Evolutionary conservation across 2,329 filamentous ascomycete genomes (phyloP), one percentile per base, ranked within the genome.

Genomic region (Penicillium psychrosexuale): DNA sequence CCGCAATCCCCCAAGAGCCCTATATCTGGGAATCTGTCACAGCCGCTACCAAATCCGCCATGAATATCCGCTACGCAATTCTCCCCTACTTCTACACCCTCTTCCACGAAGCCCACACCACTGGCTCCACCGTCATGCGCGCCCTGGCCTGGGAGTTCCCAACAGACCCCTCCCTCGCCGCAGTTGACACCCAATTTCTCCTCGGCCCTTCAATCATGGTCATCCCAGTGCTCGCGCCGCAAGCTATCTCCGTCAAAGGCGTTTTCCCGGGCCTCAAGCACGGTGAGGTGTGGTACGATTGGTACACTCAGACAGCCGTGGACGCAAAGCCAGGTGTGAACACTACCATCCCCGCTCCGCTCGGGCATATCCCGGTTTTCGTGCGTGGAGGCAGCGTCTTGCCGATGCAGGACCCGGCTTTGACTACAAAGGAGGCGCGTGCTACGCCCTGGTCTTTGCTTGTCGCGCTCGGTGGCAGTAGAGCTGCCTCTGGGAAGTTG

Each of bases 61-160:
- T 91, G 83, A 72, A 77, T 5, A 86, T 90, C 59, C 83, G 89
- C 24, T 91, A 90, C 68, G 74, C 81, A 15, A 76, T 92, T 0
- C 77, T 92, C 1, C 87, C 88, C 0, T 91, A 91, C 72, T 80
- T 91, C 59, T 92, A 92, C 74, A 91, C 88, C 0, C 78, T 88
- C 1, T 85, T 90, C 76, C 81, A 88, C 62, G 71, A 79, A 11
- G 86, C 88, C 0, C 84, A 88, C 69, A 80, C 78, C 2, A 82
- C 80, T 0, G 88, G 88, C 1, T 82, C 78, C 12, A 89, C 88
- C 0, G 86, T 89, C 38, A 85, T 91, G 83, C 82, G 87, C 15
- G 88, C 88, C 1, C 74, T 91, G 9, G 79, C 83, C 1, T 91
- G 88, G 87, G 87, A 89, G 67, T 91, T 90, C 64, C 84, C 87